Conservation (phyloP, 2,329 filamentous ascomycete species). For the Bipolaris bicolor region DNA sequence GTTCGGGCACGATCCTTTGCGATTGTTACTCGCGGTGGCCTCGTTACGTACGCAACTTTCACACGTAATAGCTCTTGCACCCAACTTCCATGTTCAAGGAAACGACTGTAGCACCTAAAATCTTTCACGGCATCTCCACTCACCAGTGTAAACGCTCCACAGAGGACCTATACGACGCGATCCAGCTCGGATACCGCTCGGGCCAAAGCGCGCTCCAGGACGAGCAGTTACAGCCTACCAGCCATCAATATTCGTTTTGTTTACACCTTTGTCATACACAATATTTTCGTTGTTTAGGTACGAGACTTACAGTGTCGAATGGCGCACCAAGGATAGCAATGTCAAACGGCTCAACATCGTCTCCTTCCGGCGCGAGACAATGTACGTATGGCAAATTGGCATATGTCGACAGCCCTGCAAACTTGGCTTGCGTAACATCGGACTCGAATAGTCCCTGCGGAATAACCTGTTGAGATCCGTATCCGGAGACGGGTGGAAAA, state of each 20-base stretch:
- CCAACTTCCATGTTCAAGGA: not conserved
- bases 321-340: conserved; percentile 58
- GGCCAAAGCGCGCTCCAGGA: conserved; percentile 61
- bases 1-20: not conserved
- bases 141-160: conserved; percentile 59
- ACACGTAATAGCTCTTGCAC: not conserved
- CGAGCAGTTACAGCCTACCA: conserved; percentile 57
- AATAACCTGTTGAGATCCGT: conserved; percentile 43
- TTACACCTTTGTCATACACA: not conserved
- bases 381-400: conserved; percentile 58
- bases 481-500: conserved; percentile 51
- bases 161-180: conserved; percentile 56
- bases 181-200: conserved; percentile 58
- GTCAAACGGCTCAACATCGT: conserved; percentile 53
- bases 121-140: not conserved
- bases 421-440: conserved; percentile 45
- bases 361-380: conserved; percentile 48
- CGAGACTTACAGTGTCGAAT: conserved; percentile 57
- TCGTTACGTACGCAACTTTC: not conserved
- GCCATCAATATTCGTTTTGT: conserved; percentile 9
- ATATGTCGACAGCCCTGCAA: conserved; percentile 54
- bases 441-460: conserved; percentile 23
- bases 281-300: too few relatives aligned
- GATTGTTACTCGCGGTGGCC: not conserved
- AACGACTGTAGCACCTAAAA: not conserved